These are phyloP conservation scores for Stellera chamaejasme DNA, from an alignment of 345 rosid genomes.

Conservation along the genomic window DNA sequence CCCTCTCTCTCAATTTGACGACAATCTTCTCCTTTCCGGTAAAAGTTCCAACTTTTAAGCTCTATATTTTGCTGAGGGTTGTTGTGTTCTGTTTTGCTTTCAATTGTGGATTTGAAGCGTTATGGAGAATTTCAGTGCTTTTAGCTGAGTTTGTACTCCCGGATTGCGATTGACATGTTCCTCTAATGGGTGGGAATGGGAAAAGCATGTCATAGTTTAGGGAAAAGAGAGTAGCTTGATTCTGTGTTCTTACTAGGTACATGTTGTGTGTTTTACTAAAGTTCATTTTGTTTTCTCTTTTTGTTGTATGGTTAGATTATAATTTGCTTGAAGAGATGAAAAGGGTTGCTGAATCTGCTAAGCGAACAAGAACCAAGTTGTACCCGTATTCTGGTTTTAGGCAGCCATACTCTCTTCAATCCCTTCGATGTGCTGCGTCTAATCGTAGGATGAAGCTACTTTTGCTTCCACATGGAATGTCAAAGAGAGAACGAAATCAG, in stretches of 20 bases:
- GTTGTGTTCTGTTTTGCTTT: not conserved
- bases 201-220: too few species aligned
- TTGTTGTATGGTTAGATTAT: conserved; percentile 36
- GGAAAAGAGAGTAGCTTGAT: too few species aligned
- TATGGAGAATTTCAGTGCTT: too few species aligned
- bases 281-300: not conserved
- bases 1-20: conserved; percentile 62
- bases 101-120: not conserved
- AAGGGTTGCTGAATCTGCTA: conserved; percentile 70
- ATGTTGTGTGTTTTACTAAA: not conserved
- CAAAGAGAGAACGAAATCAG: conserved; percentile 59
- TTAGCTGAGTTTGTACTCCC: too few species aligned
- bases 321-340: conserved; percentile 74
- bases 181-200: too few species aligned
- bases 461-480: conserved; percentile 68
- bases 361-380: conserved; percentile 43
- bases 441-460: conserved; percentile 49
- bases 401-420: conserved; percentile 28
- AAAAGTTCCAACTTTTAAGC: not conserved
- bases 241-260: not conserved
- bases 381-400: conserved; percentile 24
- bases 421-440: conserved; percentile 46
- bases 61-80: not conserved
- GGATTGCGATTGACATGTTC: too few species aligned
- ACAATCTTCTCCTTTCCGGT: conserved; percentile 74